Evolutionary conservation across 2,329 filamentous ascomycete species (phyloP).

Genomic region (Colletotrichum theobromicola): DNA sequence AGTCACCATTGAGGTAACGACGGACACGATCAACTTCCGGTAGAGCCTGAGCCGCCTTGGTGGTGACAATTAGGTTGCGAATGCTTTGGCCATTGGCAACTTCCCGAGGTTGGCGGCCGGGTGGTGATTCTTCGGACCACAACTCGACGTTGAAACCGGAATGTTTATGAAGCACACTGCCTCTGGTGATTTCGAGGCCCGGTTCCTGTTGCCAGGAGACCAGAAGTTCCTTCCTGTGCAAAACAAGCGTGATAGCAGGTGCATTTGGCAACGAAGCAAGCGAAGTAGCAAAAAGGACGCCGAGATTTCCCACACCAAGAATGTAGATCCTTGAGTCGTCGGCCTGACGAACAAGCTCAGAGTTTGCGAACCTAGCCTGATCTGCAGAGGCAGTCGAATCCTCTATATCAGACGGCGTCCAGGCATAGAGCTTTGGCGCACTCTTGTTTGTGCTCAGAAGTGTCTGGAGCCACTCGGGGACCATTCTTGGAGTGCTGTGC

Average conservation of each 20-base stretch:
- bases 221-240: slow-evolving; percentile 64
- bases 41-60: slow-evolving; percentile 75
- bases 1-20: slow-evolving; percentile 64
- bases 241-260: slow-evolving; percentile 81
- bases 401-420: slow-evolving; percentile 35
- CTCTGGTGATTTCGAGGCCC: slow-evolving; percentile 50
- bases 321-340: slow-evolving; percentile 66
- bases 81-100: slow-evolving; percentile 53
- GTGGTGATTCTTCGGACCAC: slow-evolving; percentile 54
- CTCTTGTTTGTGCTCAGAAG: slow-evolving; percentile 26
- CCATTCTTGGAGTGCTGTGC: neutral
- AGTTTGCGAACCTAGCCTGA: neutral
- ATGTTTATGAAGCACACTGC: slow-evolving; percentile 32
- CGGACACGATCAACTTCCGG: slow-evolving; percentile 63
- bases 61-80: slow-evolving; percentile 76
- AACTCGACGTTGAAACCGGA: slow-evolving; percentile 56
- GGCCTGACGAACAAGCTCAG: neutral
- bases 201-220: slow-evolving; percentile 49
- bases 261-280: slow-evolving; percentile 63
- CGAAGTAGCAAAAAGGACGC: slow-evolving; percentile 77
- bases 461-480: slow-evolving; percentile 34
- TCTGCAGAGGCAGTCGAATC: neutral
- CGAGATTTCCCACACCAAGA: slow-evolving; percentile 81
- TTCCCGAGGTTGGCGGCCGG: slow-evolving; percentile 41
- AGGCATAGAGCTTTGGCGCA: slow-evolving; percentile 41